Conservation (phyloP, 768 basidiomycete species). For the Omphalotus guepiniiformis region DNA sequence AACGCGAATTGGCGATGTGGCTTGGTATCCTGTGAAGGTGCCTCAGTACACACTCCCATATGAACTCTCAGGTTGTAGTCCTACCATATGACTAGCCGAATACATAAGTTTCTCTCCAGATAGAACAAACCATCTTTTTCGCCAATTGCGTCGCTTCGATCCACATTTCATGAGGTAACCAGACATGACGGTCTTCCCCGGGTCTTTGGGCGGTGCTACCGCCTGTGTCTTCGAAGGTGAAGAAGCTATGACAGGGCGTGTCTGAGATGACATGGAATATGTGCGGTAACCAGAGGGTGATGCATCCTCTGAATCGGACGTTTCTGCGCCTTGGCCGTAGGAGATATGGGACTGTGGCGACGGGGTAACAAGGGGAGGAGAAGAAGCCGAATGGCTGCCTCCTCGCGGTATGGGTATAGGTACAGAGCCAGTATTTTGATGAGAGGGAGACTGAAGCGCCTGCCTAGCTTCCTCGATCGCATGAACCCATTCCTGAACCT, state of each 20-base stretch:
- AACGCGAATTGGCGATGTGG: constrained; percentile 85
- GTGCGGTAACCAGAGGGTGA: constrained; percentile 42
- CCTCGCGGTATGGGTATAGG: constrained; percentile 51
- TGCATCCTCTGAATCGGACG: constrained; percentile 77
- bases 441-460: constrained; percentile 57
- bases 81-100: constrained; percentile 91
- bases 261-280: constrained; percentile 43
- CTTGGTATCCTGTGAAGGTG: constrained; percentile 70
- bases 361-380: constrained; percentile 36
- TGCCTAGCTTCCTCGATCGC: constrained; percentile 77
- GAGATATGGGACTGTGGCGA: constrained; percentile 44
- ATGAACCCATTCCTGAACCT: constrained; percentile 78
- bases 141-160: constrained; percentile 89
- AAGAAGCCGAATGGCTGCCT: constrained; percentile 20
- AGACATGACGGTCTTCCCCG: constrained; percentile 74
- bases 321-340: constrained; percentile 62
- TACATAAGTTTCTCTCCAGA: constrained; percentile 86
- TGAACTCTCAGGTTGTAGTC: constrained; percentile 21
- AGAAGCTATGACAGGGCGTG: constrained; percentile 31
- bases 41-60: constrained; percentile 10
- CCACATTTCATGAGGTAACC: constrained; percentile 98
- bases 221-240: constrained; percentile 41
- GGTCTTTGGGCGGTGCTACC: constrained; percentile 41
- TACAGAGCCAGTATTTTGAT: constrained; percentile 44
- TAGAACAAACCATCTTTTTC: constrained; percentile 97